Base-by-base conservation (phyloP, 495 filamentous ascomycete genomes). In the Penicillium verhagenii region DNA sequence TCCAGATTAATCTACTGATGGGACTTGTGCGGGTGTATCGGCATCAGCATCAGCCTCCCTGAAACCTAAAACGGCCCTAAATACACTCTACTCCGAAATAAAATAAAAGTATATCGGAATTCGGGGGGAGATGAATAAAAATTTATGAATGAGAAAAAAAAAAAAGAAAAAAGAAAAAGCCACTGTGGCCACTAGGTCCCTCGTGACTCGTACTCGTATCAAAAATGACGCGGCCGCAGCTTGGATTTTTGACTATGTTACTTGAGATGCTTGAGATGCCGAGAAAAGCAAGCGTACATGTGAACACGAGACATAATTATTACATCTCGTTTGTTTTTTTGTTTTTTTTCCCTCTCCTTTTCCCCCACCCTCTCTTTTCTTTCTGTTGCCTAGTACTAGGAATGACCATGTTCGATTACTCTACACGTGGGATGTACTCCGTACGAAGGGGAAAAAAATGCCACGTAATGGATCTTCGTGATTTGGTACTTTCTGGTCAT, bases 121-220 rank as follows among this genome's bases (percentile, higher is more conserved):
- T 26, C 58, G 25, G 52, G 47, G 48, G 52, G 37, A 16, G n/a
- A n/a, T n/a, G n/a, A n/a, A n/a, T n/a, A n/a, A n/a, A n/a, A n/a
- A n/a, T n/a, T n/a, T n/a, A n/a, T n/a, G 14, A n/a, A 35, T n/a
- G 6, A n/a, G 4, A 35, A 35, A 35, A 16, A 2, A 35, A 35
- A 35, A 35, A 16, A 4, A 11, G 28, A 8, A 28, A 38, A 31
- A 38, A 26, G 29, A 45, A 59, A 18, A 54, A 60, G 63, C 63
- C 63, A 66, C 56, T 40, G 57, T 66, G 57, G 56, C 53, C 60
- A 39, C 40, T 47, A 20, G n/a, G 6, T n/a, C 39, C 25, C 58
- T 62, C 64, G 56, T 67, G 59, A 65, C 52, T 62, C 59, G 56
- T 64, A 57, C 50, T 61, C 64, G 64, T 61, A 67, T 67, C 51